phyloP scores from a whole-genome alignment of 129 eudicot species.

The Artemisia tridentata region DNA sequence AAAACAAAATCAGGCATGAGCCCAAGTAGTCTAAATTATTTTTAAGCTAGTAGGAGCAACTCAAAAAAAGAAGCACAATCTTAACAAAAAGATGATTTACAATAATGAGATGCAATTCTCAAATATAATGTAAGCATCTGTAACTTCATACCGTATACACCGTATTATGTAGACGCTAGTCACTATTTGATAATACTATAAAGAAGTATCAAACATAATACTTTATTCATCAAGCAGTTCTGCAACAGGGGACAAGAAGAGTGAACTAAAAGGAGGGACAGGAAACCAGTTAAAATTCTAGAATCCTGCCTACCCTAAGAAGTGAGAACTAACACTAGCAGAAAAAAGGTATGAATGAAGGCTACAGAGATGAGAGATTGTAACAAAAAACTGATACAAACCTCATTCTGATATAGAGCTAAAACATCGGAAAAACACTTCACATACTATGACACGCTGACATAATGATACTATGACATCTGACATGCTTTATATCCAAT shows the following conservation, averaged over 20 bases:
- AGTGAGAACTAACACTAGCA: background rate
- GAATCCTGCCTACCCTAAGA: background rate
- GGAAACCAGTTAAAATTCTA: background rate
- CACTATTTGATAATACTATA: background rate
- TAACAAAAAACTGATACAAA: background rate
- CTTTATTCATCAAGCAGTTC: conserved; percentile 9
- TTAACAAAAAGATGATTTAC: background rate
- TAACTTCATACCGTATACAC: conserved; percentile 5
- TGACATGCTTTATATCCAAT: no score
- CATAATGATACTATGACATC: conserved; percentile 1
- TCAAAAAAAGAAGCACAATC: background rate
- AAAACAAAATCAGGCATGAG: no score
- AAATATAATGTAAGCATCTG: background rate
- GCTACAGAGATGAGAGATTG: background rate
- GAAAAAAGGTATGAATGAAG: conserved; percentile 6
- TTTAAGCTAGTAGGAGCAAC: background rate
- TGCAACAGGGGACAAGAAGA: background rate
- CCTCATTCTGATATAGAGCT: no score
- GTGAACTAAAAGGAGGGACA: conserved; percentile 5
- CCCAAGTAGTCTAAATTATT: no score
- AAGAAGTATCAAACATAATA: conserved; percentile 1
- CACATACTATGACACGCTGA: background rate
- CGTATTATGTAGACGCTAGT: background rate
- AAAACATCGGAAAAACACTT: no score
- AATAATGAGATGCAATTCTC: background rate